These are phyloP conservation scores for Leccinum subtestaceum DNA, from an alignment of 768 basidiomycete genomes.

Conservation along the genomic window DNA sequence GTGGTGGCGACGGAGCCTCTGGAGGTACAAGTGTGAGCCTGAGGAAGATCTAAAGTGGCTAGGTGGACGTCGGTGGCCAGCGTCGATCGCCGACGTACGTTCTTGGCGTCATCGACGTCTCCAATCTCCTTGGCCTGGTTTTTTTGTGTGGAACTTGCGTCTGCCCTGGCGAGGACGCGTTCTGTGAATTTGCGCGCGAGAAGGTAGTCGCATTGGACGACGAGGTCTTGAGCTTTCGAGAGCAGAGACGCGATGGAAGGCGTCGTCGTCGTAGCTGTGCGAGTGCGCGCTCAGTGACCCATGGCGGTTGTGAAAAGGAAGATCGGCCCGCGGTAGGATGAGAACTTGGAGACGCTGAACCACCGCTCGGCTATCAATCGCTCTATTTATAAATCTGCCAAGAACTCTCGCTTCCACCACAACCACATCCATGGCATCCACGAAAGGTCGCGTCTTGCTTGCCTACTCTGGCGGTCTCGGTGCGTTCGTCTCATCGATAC, in stretches of 20 bases:
- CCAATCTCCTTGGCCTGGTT: slow-evolving; percentile 74
- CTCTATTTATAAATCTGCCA: neutral
- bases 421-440: slow-evolving; percentile 12
- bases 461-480: slow-evolving; percentile 99
- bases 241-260: slow-evolving; percentile 57
- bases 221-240: slow-evolving; percentile 76
- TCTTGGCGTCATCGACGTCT: slow-evolving; percentile 66
- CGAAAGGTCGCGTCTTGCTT: slow-evolving; percentile 84
- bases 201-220: slow-evolving; percentile 82
- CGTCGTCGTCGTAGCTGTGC: slow-evolving; percentile 11
- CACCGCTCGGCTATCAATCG: too few relatives aligned
- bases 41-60: slow-evolving; percentile 53
- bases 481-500: slow-evolving; percentile 38
- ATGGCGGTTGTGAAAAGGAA: slow-evolving; percentile 30
- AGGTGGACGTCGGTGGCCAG: neutral
- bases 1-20: slow-evolving; percentile 55
- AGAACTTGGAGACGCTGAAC: too few relatives aligned
- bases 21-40: slow-evolving; percentile 50
- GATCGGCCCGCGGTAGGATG: neutral
- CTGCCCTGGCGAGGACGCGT: slow-evolving; percentile 63
- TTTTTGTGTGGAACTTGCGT: slow-evolving; percentile 42
- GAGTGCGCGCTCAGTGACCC: slow-evolving; percentile 48
- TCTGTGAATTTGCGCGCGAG: slow-evolving; percentile 71
- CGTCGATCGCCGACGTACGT: slow-evolving; percentile 41
- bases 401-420: neutral